Evolutionary conservation across 1,284 basidiomycete species (phyloP).

Genomic region (Ustanciosporium gigantosporum): DNA sequence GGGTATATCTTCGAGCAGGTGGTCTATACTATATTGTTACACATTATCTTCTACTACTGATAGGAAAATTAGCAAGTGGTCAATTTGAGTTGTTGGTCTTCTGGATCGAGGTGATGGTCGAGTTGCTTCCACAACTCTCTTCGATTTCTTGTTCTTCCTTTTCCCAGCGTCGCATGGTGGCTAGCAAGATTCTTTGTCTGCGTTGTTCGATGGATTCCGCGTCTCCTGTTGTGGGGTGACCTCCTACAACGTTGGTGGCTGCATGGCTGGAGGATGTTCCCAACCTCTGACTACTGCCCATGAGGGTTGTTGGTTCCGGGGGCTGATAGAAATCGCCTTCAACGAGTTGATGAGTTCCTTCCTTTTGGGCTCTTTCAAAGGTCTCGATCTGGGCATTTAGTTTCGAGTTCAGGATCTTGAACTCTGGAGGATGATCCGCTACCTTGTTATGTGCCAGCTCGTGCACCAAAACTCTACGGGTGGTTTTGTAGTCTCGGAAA

Average conservation of each 20-base stretch:
- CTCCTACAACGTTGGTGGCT: too few relatives aligned
- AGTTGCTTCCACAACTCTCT: slow-evolving; percentile 31
- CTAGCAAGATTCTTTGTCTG: slow-evolving; percentile 26
- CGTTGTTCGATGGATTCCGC: slow-evolving; percentile 12
- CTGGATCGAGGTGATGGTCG: too few relatives aligned
- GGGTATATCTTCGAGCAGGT: too few relatives aligned
- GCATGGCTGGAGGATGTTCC: background rate
- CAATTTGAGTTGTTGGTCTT: too few relatives aligned
- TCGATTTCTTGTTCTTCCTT: slow-evolving; percentile 35
- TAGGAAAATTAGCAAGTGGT: too few relatives aligned
- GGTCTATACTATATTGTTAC: too few relatives aligned
- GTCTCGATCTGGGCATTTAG: slow-evolving; percentile 52
- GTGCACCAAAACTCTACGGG: slow-evolving; percentile 50
- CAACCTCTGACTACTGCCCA: background rate
- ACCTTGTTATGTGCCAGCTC: slow-evolving; percentile 56
- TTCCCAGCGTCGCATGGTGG: slow-evolving; percentile 43
- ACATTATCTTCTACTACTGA: too few relatives aligned
- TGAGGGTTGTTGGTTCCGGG: background rate
- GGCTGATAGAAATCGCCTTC: slow-evolving; percentile 42
- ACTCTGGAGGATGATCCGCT: slow-evolving; percentile 50
- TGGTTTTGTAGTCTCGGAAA: slow-evolving; percentile 52
- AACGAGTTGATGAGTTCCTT: slow-evolving; percentile 22
- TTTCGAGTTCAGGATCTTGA: slow-evolving; percentile 54
- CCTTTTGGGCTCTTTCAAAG: slow-evolving; percentile 23
- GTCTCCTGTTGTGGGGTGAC: slow-evolving; percentile 7